Base-by-base conservation (phyloP, 345 rosid genomes). In the Linum usitatissimum region DNA sequence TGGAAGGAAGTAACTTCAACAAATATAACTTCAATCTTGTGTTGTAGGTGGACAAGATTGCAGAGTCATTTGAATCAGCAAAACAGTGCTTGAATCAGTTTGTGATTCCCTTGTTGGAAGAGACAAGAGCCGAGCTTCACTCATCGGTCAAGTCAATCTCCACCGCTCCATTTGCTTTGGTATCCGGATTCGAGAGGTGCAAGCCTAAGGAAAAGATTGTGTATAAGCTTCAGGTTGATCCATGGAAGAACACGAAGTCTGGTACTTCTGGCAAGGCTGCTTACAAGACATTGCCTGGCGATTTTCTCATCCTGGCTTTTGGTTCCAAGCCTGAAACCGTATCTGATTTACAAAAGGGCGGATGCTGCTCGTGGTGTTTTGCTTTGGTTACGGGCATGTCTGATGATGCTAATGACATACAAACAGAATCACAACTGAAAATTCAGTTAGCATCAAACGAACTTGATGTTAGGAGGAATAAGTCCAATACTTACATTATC, bases 251-350 rank as follows among this genome's bases (percentile, higher is more conserved):
- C 59, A 68, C 67, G 59, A 57, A 7, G 36, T 31, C 36, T n/a
- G 69, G 28, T 30, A 62, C 13, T 39, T 30, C 21, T 36, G 73
- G 64, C 17, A 71, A 59, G 38, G 76, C 67, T 57, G 68, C 77
- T 20, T 84, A 76, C 67, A 76, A 60, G 62, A 76, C 81, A 21
- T 42, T 71, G 72, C 81, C 77, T 4, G 78, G 80, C 9, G 86
- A 79, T 55, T 30, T 81, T 14, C 31, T 81, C 12, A 7, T 78
- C 20, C 23, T 84, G 19, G 55, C 36, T 2, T 3, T 81, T 3
- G 64, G 73, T 49, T 66, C 45, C 18, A 73, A 67, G 39, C 86
- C 83, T 3, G 67, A 70, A 75, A 28, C 62, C 8, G 75, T 23
- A 18, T 66, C 71, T 28, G 86, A 84, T n/a, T 62, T 81, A 55